Percentiles rank a stretch among this genome's conserved stretches.
Conservation (phyloP, 2,329 filamentous ascomycete genomes). For the Cladosporium cucumerinum region DNA sequence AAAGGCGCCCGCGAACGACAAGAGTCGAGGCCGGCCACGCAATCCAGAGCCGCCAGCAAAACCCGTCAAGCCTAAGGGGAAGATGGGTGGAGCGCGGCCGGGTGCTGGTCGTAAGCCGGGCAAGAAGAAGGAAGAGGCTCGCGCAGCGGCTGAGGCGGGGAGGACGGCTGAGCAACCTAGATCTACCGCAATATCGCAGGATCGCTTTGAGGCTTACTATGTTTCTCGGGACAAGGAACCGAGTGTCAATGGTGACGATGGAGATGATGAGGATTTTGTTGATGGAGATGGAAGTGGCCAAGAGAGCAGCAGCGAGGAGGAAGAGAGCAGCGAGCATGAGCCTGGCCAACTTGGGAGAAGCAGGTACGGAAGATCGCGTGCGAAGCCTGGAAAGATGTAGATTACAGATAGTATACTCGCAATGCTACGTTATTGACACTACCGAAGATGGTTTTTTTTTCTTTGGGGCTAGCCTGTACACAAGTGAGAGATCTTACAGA, state of each 20-base stretch:
- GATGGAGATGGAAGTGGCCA: background rate
- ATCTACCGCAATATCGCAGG: background rate
- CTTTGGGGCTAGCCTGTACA: background rate
- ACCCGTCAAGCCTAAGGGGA: conserved; percentile 7
- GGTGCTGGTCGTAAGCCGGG: conserved; percentile 19
- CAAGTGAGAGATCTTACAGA: background rate
- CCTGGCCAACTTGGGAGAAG: background rate
- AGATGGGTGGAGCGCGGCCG: conserved; percentile 16
- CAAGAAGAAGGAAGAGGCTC: conserved; percentile 8
- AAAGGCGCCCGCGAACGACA: conserved; percentile 15
- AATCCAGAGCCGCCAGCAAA: conserved; percentile 18
- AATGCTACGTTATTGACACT: background rate
- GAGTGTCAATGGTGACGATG: conserved; percentile 19
- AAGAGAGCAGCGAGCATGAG: background rate
- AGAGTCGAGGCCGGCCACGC: conserved; percentile 16
- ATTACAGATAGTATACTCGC: background rate
- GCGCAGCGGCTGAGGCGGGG: background rate
- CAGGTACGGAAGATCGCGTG: background rate
- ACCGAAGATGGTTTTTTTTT: background rate
- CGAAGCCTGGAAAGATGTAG: background rate
- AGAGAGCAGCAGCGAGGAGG: conserved; percentile 12
- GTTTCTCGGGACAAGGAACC: conserved; percentile 15
- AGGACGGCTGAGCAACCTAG: background rate
- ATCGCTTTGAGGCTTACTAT: conserved; percentile 18
- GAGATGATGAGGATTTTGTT: conserved; percentile 18